phyloP scores from a whole-genome alignment of 805 yeast genomes.

The Wickerhamomyces bisporus region DNA sequence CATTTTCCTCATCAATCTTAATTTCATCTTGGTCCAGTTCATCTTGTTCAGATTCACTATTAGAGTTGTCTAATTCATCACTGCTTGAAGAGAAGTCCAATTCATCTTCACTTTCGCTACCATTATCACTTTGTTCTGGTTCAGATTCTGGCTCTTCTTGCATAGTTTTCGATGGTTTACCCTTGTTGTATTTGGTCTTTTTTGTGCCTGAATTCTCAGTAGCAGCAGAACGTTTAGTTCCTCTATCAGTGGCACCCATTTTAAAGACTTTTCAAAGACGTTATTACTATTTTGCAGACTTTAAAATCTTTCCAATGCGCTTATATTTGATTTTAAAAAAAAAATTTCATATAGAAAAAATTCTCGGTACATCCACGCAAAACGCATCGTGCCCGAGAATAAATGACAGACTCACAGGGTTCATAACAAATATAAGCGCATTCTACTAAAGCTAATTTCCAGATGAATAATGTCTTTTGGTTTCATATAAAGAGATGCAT shows the following conservation, averaged over 20 bases:
- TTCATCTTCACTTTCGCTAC: conserved; percentile 17
- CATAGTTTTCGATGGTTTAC: conserved; percentile 24
- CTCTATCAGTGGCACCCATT: conserved; percentile 17
- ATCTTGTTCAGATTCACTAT: conserved; percentile 5
- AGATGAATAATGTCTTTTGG: too few relatives aligned
- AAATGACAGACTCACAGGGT: neutral
- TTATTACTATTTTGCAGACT: too few relatives aligned
- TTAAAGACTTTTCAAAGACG: neutral
- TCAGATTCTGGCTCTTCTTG: conserved; percentile 26
- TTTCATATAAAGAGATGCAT: too few relatives aligned
- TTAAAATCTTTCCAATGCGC: too few relatives aligned
- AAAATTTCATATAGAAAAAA: conserved; percentile 2
- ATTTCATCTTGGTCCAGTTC: conserved; percentile 27
- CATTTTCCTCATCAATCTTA: conserved; percentile 22
- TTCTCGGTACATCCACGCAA: conserved; percentile 5
- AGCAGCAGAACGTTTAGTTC: conserved; percentile 19
- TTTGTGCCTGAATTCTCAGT: conserved; percentile 7
- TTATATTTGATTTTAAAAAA: too few relatives aligned
- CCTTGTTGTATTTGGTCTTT: conserved; percentile 16
- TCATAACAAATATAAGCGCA: too few relatives aligned
- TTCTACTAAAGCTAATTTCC: too few relatives aligned
- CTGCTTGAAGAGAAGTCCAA: conserved; percentile 18
- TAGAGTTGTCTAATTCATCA: conserved; percentile 22
- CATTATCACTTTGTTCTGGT: conserved; percentile 6
- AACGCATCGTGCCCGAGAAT: conserved; percentile 6